Conservation (phyloP, 192 early-diverging fungal species). For the Phycomyces blakesleeanus region DNA sequence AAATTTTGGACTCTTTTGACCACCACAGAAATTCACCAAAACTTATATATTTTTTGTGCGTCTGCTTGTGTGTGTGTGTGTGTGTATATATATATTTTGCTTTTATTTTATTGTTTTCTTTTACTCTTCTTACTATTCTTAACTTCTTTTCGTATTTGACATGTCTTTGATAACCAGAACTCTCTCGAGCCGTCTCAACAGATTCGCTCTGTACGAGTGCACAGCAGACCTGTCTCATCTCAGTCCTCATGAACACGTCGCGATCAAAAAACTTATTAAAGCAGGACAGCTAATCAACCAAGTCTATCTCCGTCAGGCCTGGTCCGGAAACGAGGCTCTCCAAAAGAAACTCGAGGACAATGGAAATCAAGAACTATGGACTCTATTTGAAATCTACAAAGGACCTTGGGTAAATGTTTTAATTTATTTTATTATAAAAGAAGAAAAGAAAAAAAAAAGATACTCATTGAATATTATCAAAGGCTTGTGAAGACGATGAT, state of each 20-base stretch:
- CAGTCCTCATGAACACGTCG: conserved; percentile 50
- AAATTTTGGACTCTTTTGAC: too few relatives aligned
- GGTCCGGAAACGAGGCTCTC: conserved; percentile 56
- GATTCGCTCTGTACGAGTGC: conserved; percentile 50
- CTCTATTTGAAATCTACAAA: conserved; percentile 60
- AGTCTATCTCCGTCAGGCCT: conserved; percentile 64
- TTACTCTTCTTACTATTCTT: too few relatives aligned
- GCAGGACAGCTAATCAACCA: conserved; percentile 56
- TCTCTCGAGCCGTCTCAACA: conserved; percentile 33
- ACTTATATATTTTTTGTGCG: too few relatives aligned
- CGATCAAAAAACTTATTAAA: conserved; percentile 58
- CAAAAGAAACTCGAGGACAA: conserved; percentile 43
- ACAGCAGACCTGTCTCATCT: conserved; percentile 58
- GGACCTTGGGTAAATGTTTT: conserved; percentile 58
- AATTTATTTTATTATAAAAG: neutral
- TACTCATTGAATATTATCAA: neutral
- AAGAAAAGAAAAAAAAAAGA: neutral
- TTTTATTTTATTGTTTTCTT: too few relatives aligned
- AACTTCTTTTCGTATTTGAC: too few relatives aligned
- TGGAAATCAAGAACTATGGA: conserved; percentile 36
- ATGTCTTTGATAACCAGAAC: conserved; percentile 11
- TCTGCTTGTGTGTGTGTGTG: too few relatives aligned
- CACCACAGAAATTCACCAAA: too few relatives aligned
- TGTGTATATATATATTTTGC: too few relatives aligned
- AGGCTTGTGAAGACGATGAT: conserved; percentile 46